A percentile compares a stretch with the other conserved stretches of the same genome.
Conservation (phyloP, 805 yeast species). For the Scheffersomyces coipomensis region DNA sequence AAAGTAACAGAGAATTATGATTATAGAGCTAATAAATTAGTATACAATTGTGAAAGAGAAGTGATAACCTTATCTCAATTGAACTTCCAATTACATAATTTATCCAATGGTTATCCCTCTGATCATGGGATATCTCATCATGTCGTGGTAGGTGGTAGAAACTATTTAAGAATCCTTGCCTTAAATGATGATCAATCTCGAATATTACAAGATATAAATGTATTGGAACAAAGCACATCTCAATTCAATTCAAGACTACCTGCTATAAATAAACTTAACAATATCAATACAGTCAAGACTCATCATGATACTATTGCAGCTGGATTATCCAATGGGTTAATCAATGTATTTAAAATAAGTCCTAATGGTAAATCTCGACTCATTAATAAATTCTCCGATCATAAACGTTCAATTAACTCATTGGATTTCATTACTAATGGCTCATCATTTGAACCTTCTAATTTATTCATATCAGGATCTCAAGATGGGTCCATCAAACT, state of each 20-base stretch:
- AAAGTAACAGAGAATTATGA: conserved; percentile 4
- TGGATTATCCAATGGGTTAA: conserved; percentile 37
- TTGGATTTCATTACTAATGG: conserved; percentile 30
- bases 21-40: conserved; percentile 7
- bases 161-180: conserved; percentile 33
- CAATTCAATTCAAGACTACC: not conserved
- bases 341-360: conserved; percentile 29
- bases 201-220: conserved; percentile 32
- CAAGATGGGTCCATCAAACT: conserved; percentile 77
- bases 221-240: conserved; percentile 23
- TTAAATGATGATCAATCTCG: conserved; percentile 28
- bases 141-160: conserved; percentile 42
- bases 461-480: conserved; percentile 52
- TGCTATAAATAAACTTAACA: conserved; percentile 21
- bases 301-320: conserved; percentile 34
- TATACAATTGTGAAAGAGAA: conserved; percentile 25
- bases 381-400: conserved; percentile 31
- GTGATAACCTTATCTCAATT: conserved; percentile 23
- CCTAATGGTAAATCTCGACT: conserved; percentile 32
- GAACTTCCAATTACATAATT: conserved; percentile 4
- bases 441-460: conserved; percentile 11
- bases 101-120: not conserved
- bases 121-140: conserved; percentile 19
- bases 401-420: conserved; percentile 41
- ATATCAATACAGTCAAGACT: conserved; percentile 39